Percentiles rank a stretch among this genome's conserved stretches.
These are phyloP conservation scores for Lichina pygmaea DNA, from an alignment of 495 filamentous ascomycete species.

Conservation along the genomic window DNA sequence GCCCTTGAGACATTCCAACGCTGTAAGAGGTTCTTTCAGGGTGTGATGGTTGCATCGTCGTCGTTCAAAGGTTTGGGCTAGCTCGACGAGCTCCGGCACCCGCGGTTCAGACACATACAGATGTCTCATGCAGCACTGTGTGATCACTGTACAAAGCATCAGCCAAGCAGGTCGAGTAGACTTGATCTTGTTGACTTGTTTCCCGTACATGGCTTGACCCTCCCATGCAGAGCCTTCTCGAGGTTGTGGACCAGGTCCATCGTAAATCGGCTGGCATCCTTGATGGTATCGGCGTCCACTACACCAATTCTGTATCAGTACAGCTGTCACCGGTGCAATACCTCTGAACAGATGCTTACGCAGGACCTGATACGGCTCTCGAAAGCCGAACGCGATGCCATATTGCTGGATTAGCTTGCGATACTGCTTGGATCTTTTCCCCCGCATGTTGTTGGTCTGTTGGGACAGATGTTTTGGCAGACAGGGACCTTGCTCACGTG, in stretches of 20 bases:
- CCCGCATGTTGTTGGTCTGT: constrained; percentile 47
- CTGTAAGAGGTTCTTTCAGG: constrained; percentile 45
- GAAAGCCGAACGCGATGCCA: constrained; percentile 57
- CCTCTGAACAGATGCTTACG: constrained; percentile 14
- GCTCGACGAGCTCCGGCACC: constrained; percentile 30
- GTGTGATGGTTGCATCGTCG: constrained; percentile 75
- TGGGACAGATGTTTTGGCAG: too few species aligned
- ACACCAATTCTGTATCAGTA: background rate
- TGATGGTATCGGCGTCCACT: constrained; percentile 62
- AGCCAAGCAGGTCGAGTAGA: constrained; percentile 1
- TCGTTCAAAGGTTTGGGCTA: constrained; percentile 51
- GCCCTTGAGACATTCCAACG: constrained; percentile 49
- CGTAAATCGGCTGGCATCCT: constrained; percentile 43
- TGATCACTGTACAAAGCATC: constrained; percentile 9
- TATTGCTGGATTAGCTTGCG: constrained; percentile 90
- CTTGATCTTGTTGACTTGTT: background rate
- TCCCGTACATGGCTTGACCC: constrained; percentile 53
- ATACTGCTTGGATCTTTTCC: constrained; percentile 85
- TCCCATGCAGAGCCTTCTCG: constrained; percentile 48
- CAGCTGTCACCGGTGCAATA: background rate
- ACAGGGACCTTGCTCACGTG: too few species aligned
- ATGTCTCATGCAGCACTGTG: constrained; percentile 29
- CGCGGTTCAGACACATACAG: constrained; percentile 36
- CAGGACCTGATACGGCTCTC: constrained; percentile 81
- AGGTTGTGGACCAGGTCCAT: constrained; percentile 52